Evolutionary conservation across 352 stramenopile species (phyloP), one percentile per base, ranked within the genome.

Genomic region (Phytopythium oedochilum): DNA sequence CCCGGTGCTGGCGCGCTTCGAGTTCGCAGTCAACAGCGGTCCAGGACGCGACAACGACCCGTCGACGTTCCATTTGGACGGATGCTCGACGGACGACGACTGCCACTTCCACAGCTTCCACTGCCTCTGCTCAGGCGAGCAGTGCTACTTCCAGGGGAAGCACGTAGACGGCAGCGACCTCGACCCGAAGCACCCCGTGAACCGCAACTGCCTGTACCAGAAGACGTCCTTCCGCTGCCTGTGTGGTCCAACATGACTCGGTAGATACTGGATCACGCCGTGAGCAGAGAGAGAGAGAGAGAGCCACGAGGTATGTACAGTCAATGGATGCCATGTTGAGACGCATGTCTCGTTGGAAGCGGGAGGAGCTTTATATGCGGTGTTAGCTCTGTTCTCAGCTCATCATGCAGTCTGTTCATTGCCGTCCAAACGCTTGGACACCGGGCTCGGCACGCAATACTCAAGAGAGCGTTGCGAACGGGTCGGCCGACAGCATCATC

Each of bases 171-270:
- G 83, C 22, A 81, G 64, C 57, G 45, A 76, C 8, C 49, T 83
- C 0, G 69, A 83, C 44, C 87, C 80, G 38, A 44, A 78, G 10
- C 78, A 90, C 52, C 70, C 78, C 5, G 74, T 91, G 23, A 93
- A 93, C 53, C 74, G 68, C 40, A 87, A 91, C 54, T 93, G 83
- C 42, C 50, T 91, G 52, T 78, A 81, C 40, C 73, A 89, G 52
- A 88, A 87, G 53, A 83, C 76, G 2, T 75, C 71, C 5, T 70
- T 89, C 47, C 60, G 45, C 12, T 92, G 83, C 38, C 40, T 87
- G 14, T 92, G 83, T 32, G 83, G 83, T 18, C 79, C 83, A 15
- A 90, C 69, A 23, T 92, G 57, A 83, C 9, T 18, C 38, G 10
- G 8, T 12, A 28, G 11, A 20, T 2, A 32, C 29, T 9, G 29